Evolutionary conservation across 1,284 basidiomycete species (phyloP), one percentile per base, ranked within the genome.

Genomic region (Anthracocystis walkeri): DNA sequence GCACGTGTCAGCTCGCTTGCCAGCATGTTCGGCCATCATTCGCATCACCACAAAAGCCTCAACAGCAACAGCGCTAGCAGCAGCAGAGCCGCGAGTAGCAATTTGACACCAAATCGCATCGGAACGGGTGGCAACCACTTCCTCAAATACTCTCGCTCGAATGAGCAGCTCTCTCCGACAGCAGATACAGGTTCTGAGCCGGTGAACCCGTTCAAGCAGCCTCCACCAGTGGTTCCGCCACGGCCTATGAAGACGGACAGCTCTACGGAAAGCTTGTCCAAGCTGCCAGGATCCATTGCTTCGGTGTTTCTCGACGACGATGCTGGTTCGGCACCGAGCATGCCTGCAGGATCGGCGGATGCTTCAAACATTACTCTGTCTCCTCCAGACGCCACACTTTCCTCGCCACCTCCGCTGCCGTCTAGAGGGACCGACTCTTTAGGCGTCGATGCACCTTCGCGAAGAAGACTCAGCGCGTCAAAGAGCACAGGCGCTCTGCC

Each of bases 91-190:
- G 35, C 38, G 45, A 56, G 16, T 16, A 21, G n/a, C 35, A 56
- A 46, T 18, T 8, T 49, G 25, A 52, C 52, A 3, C 72, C 72
- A 2, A 52, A 29, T n/a, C 72, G 66, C 31, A 52, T 69, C 35
- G 23, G 49, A 5, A 70, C 66, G 0, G 56, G 66, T 3, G 42
- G 62, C 23, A 41, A 38, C 10, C 72, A 75, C 23, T 75, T 75
- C 14, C 60, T 75, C 52, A 75, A 69, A 29, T 64, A 70, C 29
- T 75, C 72, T 23, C 55, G 72, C n/a, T 75, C 72, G 11, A 75
- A 75, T 41, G 72, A 69, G 52, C 66, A 65, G 51, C 59, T 75
- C 7, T 75, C 72, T 4, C 72, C 72, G 3, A 49, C 58, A 3
- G 55, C 45, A 8, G 61, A 57, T 8, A 25, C 20, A 1, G 53